Percentiles rank a stretch among this genome's conserved stretches.
These are phyloP conservation scores for Camillea tinctor DNA, from an alignment of 2,329 filamentous ascomycete genomes.

Conservation along the genomic window DNA sequence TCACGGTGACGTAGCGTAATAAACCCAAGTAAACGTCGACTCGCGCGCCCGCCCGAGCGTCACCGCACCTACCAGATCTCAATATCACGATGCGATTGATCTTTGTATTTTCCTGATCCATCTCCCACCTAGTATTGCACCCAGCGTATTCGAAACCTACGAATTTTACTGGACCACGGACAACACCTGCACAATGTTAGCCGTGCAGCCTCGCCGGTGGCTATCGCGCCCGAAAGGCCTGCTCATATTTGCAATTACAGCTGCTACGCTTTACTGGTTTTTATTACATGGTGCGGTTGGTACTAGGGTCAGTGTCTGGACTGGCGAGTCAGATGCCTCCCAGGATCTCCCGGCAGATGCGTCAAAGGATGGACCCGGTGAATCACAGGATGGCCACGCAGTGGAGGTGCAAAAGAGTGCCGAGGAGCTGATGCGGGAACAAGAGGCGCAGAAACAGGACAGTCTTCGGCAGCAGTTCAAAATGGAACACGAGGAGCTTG, in stretches of 20 bases:
- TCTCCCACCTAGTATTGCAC: not conserved
- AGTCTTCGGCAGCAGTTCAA: slow-evolving; percentile 32
- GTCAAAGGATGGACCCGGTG: slow-evolving; percentile 4
- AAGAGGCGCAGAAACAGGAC: slow-evolving; percentile 36
- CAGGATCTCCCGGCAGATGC: slow-evolving; percentile 3
- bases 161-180: not conserved
- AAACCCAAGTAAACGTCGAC: not conserved
- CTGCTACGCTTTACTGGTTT: slow-evolving; percentile 44
- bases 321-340: slow-evolving; percentile 4
- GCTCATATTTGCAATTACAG: slow-evolving; percentile 39
- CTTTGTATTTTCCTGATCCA: not conserved
- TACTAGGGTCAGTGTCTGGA: slow-evolving; percentile 13
- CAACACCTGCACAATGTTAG: slow-evolving; percentile 30
- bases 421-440: slow-evolving; percentile 30
- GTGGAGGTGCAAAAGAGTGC: slow-evolving; percentile 13
- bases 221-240: slow-evolving; percentile 43
- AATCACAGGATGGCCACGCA: not conserved
- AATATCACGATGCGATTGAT: not conserved
- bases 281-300: slow-evolving; percentile 38
- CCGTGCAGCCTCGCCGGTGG: slow-evolving; percentile 32
- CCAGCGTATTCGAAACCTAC: not conserved
- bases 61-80: not conserved
- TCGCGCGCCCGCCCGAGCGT: not conserved
- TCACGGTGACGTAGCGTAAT: not conserved
- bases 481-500: slow-evolving; percentile 40